Base-by-base conservation (phyloP, 495 filamentous ascomycete species). In the Sporormia fimetaria region DNA sequence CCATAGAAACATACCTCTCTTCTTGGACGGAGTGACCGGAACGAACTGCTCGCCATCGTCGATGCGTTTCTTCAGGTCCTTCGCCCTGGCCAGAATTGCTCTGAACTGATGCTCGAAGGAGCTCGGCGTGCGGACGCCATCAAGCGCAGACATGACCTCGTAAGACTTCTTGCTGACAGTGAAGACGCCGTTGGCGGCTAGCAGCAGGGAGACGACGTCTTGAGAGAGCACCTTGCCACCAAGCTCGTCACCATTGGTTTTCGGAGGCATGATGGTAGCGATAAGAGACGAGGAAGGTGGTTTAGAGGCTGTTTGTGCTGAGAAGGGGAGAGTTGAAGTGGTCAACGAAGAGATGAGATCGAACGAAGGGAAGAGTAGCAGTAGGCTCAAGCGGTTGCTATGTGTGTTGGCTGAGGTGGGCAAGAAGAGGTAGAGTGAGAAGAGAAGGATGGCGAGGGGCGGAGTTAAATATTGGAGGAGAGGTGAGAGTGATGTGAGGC, bases 111-210 rank as follows among this genome's bases (percentile, higher is more conserved):
- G 48, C 33, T 52, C 12, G 29, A 55, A 48, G 1, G 38, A 8
- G 10, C 18, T 18, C 1, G 48, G 43, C 9, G 52, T 47, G 3
- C 27, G 21, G 1, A 20, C 28, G 15, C 52, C 52, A 23, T 55
- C 51, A 4, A 55, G n/a, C 7, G 51, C 42, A 15, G n/a, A 21
- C 42, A 55, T 51, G 16, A 51, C 34, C 9, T 52, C 35, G 27
- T 40, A 51, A 24, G 46, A 37, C 3, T 16, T 18, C 11, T 8
- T 37, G 12, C 17, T 15, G 34, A 52, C 44, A 21, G 12, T 14
- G 7, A 33, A 26, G 9, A 2, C 24, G 27, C 29, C 43, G 28
- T 35, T 4, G 2, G 25, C 34, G 25, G 40, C 40, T 3, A 51
- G 30, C 12, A 55, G 47, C 6, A 35, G 32, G 0, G 51, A 27